Percentiles rank a stretch among this genome's conserved stretches.
Conservation (phyloP, 345 rosid species). For the Gossypium arboreum region DNA sequence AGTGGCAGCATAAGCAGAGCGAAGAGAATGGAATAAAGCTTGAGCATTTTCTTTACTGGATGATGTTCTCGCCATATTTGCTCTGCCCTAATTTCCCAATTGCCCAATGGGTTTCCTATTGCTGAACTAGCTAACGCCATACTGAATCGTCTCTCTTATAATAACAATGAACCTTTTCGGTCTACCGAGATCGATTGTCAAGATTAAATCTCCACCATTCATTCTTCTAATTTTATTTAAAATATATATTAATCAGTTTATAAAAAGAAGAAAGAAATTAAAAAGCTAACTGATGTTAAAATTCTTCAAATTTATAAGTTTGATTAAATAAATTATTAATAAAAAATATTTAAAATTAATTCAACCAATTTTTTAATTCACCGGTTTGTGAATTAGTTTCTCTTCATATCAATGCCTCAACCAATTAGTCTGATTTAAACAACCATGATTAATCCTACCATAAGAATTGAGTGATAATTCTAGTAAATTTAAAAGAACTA, state of each 20-base stretch:
- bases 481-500: neutral
- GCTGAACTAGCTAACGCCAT: neutral
- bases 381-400: too few relatives aligned
- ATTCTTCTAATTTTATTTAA: neutral
- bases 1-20: constrained; percentile 71
- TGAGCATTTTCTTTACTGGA: constrained; percentile 65
- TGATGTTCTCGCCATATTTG: constrained; percentile 59
- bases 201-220: neutral
- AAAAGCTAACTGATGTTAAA: too few relatives aligned
- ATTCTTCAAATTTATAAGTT: too few relatives aligned
- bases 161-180: neutral
- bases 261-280: too few relatives aligned
- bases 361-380: too few relatives aligned
- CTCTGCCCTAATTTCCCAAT: neutral
- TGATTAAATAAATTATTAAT: too few relatives aligned
- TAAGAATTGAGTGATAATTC: neutral
- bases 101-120: neutral
- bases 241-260: too few relatives aligned
- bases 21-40: constrained; percentile 67
- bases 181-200: neutral
- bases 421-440: too few relatives aligned
- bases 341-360: too few relatives aligned
- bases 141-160: neutral
- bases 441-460: neutral
- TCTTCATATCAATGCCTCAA: too few relatives aligned